A percentile compares a stretch with the other conserved stretches of the same genome.
Evolutionary conservation across 768 basidiomycete genomes (phyloP).

Genomic region (Naganishia friedmannii): DNA sequence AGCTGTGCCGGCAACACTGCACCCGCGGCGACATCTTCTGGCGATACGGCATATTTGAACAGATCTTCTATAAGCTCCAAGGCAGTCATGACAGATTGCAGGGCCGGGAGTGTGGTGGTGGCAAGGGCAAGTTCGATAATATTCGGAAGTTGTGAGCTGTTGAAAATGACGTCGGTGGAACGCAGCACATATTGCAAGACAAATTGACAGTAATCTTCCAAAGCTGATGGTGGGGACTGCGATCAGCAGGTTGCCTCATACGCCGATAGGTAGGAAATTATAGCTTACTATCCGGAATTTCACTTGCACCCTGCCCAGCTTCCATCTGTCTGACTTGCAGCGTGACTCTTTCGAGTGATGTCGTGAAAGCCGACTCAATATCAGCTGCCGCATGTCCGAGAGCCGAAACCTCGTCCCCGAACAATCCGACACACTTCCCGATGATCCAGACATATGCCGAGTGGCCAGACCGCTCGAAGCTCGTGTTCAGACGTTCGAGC

Average conservation of each 20-base stretch:
- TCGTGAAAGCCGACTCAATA: constrained; percentile 62
- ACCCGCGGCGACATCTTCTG: constrained; percentile 29
- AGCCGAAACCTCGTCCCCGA: constrained; percentile 60
- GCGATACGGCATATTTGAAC: constrained; percentile 63
- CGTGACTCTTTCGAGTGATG: constrained; percentile 73
- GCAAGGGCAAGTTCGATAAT: constrained; percentile 74
- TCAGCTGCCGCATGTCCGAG: constrained; percentile 54
- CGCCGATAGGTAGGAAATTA: neutral
- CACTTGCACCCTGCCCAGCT: constrained; percentile 65
- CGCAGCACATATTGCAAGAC: constrained; percentile 65
- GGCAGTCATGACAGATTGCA: constrained; percentile 73
- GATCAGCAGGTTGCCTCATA: constrained; percentile 4
- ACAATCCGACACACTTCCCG: constrained; percentile 76
- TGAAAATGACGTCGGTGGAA: constrained; percentile 73
- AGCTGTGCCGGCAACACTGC: neutral
- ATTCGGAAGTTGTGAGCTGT: constrained; percentile 70
- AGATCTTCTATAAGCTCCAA: constrained; percentile 76
- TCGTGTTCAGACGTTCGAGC: constrained; percentile 68
- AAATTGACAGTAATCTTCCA: constrained; percentile 90
- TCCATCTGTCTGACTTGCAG: constrained; percentile 67
- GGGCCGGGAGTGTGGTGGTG: constrained; percentile 75
- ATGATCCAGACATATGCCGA: constrained; percentile 92
- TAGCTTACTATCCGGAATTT: constrained; percentile 80
- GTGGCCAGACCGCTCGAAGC: constrained; percentile 75
- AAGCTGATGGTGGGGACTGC: constrained; percentile 58